A percentile compares a stretch with the other conserved stretches of the same genome.
These are phyloP conservation scores for Scenedesmus sp. DNA, from an alignment of 163 green algal genomes.

Conservation along the genomic window DNA sequence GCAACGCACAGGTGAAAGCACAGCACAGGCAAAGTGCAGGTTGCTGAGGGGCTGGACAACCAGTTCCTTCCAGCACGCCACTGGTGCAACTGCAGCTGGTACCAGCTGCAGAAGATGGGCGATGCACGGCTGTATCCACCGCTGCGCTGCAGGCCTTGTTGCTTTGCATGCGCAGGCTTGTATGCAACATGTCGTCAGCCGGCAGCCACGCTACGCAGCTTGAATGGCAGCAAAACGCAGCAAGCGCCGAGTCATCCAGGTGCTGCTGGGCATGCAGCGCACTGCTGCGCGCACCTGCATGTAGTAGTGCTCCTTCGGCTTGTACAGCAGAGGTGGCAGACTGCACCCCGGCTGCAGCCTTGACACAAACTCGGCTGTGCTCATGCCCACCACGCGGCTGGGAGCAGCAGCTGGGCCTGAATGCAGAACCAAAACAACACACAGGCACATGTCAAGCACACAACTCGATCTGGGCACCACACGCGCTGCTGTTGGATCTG, in stretches of 20 bases:
- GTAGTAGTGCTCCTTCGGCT: constrained; percentile 59
- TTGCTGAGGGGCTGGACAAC: no score
- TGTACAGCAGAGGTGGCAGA: constrained; percentile 46
- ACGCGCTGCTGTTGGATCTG: no score
- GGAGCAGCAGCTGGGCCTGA: constrained; percentile 40
- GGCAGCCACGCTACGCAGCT: neutral
- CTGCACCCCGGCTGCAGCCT: constrained; percentile 50
- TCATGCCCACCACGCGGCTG: constrained; percentile 57
- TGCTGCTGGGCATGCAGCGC: neutral
- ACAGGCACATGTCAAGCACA: neutral
- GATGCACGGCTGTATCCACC: no score
- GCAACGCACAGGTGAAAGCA: neutral
- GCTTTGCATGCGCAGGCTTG: no score
- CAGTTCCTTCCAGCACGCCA: no score
- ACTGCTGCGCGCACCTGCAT: constrained; percentile 44
- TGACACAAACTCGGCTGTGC: constrained; percentile 50
- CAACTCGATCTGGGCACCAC: neutral
- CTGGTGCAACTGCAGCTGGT: no score
- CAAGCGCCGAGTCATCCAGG: no score
- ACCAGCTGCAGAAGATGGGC: no score
- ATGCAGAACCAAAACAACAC: neutral
- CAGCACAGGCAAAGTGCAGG: no score
- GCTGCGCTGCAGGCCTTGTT: no score
- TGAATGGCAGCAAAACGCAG: neutral
- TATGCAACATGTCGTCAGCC: no score